These are phyloP conservation scores for Leccinum boreale DNA, from an alignment of 768 basidiomycete species.

Conservation along the genomic window DNA sequence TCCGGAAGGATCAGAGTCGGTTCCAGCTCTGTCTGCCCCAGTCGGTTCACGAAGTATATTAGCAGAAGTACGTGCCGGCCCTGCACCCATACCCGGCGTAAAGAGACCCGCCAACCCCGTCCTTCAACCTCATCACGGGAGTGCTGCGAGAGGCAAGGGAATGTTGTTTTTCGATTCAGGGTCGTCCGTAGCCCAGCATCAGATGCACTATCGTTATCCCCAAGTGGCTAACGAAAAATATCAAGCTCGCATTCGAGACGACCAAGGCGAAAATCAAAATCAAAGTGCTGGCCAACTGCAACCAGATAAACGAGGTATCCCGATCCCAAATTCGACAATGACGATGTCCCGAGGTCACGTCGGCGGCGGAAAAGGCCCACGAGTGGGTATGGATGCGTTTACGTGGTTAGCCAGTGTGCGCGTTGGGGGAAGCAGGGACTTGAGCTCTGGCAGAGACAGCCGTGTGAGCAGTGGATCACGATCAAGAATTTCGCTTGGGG, in stretches of 20 bases:
- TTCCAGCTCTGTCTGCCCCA: slow-evolving; percentile 61
- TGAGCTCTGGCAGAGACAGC: slow-evolving; percentile 55
- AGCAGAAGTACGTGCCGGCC: slow-evolving; percentile 64
- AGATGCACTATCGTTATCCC: slow-evolving; percentile 35
- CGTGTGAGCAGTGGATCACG: slow-evolving; percentile 41
- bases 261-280: slow-evolving; percentile 9
- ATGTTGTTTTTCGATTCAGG: slow-evolving; percentile 31
- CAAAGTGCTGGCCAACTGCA: slow-evolving; percentile 4
- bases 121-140: slow-evolving; percentile 33
- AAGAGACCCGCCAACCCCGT: slow-evolving; percentile 26
- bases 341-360: slow-evolving; percentile 48
- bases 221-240: slow-evolving; percentile 9
- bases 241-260: slow-evolving; percentile 14
- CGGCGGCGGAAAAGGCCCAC: slow-evolving; percentile 46
- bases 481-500: slow-evolving; percentile 36
- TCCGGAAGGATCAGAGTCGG: slow-evolving; percentile 36
- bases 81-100: slow-evolving; percentile 24
- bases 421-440: slow-evolving; percentile 53
- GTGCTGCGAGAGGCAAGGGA: slow-evolving; percentile 32
- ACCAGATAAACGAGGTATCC: slow-evolving; percentile 16
- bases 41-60: slow-evolving; percentile 64
- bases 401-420: slow-evolving; percentile 75
- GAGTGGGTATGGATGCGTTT: slow-evolving; percentile 67
- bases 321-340: slow-evolving; percentile 28
- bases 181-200: slow-evolving; percentile 27